Evolutionary conservation across 1,139 yeast genomes (phyloP).

Genomic region (Torulaspora pretoriensis): DNA sequence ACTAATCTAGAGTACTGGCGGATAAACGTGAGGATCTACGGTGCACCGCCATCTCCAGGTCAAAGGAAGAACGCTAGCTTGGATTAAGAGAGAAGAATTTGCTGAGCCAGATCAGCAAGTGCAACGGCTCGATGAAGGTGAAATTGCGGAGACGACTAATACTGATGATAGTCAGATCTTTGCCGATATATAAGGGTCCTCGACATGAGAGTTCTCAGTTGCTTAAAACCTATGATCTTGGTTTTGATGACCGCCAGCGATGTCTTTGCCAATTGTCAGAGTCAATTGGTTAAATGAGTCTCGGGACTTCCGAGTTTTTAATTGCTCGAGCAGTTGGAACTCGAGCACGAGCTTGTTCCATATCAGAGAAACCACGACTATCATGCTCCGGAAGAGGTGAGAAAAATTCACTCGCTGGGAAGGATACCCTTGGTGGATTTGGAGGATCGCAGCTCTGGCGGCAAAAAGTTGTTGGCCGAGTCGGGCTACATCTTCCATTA

Average conservation of each 20-base stretch:
- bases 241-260: background rate
- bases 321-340: conserved; percentile 51
- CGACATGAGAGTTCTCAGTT: no score
- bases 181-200: no score
- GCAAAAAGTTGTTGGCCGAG: conserved; percentile 41
- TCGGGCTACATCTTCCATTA: conserved; percentile 48
- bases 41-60: no score
- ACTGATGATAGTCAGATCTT: no score
- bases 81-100: no score
- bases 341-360: conserved; percentile 55
- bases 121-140: no score
- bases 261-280: conserved; percentile 22
- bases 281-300: conserved; percentile 48
- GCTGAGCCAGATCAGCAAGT: no score
- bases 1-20: no score
- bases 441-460: conserved; percentile 36
- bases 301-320: conserved; percentile 53
- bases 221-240: no score
- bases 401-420: conserved; percentile 53
- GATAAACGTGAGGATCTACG: no score
- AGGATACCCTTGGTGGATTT: conserved; percentile 53
- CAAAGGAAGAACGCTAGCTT: no score
- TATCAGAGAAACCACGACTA: conserved; percentile 41
- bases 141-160: no score
- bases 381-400: conserved; percentile 43